These are phyloP conservation scores for Aureobasidium lini DNA, from an alignment of 2,329 filamentous ascomycete species.

Conservation along the genomic window DNA sequence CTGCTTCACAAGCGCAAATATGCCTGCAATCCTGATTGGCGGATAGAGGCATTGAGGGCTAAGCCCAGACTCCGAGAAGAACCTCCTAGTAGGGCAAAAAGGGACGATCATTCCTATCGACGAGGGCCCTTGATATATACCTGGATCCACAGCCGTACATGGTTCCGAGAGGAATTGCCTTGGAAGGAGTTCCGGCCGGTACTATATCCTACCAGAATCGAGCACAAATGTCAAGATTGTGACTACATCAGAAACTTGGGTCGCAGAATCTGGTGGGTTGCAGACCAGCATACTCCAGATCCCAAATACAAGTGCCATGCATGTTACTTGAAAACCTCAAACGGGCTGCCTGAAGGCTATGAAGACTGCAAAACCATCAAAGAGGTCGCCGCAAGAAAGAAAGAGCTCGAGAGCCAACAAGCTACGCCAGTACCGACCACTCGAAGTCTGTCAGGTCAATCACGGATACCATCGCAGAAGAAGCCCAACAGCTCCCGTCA, in stretches of 20 bases:
- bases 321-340: neutral
- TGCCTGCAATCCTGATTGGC: no score
- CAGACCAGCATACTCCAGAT: neutral
- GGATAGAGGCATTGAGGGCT: no score
- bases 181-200: neutral
- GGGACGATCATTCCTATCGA: no score
- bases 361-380: neutral
- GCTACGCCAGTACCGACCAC: neutral
- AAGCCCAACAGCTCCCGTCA: neutral
- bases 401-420: neutral
- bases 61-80: no score
- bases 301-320: neutral
- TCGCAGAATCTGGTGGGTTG: neutral
- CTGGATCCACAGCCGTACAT: neutral
- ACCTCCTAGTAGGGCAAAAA: no score
- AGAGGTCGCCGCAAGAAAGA: neutral
- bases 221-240: neutral
- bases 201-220: neutral
- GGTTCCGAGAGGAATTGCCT: neutral
- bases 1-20: no score
- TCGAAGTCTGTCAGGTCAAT: neutral
- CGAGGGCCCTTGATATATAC: no score
- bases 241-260: neutral
- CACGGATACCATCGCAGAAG: neutral
- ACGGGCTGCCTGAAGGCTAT: neutral